Evolutionary conservation across 108 stramenopile species (phyloP).

Genomic region (Seminavis robusta): DNA sequence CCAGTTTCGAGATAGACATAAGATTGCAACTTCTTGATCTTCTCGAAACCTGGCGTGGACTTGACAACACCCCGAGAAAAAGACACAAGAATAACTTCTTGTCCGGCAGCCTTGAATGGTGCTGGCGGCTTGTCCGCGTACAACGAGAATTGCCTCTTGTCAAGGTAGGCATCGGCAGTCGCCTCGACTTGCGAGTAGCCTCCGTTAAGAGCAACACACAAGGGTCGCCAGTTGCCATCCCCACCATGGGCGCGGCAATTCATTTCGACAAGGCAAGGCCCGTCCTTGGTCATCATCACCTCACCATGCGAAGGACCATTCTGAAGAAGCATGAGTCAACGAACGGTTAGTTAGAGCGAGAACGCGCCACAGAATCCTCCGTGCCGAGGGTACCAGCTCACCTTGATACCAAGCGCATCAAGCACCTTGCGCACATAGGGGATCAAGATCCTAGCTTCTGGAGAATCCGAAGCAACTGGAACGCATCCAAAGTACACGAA

Average conservation of each 20-base stretch:
- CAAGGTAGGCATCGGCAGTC: constrained; percentile 77
- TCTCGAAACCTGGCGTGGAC: constrained; percentile 70
- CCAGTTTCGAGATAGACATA: constrained; percentile 86
- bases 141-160: constrained; percentile 50
- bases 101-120: constrained; percentile 79
- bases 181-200: constrained; percentile 89
- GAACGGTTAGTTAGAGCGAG: too few relatives aligned
- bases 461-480: constrained; percentile 65
- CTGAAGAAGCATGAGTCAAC: constrained; percentile 35
- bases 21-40: constrained; percentile 60
- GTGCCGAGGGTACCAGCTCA: too few relatives aligned
- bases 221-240: constrained; percentile 88
- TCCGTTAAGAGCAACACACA: constrained; percentile 67
- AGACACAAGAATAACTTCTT: constrained; percentile 85
- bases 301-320: constrained; percentile 67
- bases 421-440: constrained; percentile 75
- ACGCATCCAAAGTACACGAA: constrained; percentile 84
- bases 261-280: constrained; percentile 88
- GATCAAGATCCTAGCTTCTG: constrained; percentile 76
- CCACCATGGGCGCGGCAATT: constrained; percentile 88
- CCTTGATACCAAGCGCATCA: constrained; percentile 68
- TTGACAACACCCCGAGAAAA: constrained; percentile 63
- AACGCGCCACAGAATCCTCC: too few relatives aligned
- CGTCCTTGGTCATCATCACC: constrained; percentile 72
- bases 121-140: constrained; percentile 69